These are phyloP conservation scores for Chrysosporium queenslandicum DNA, from an alignment of 2,329 filamentous ascomycete species.

Conservation along the genomic window DNA sequence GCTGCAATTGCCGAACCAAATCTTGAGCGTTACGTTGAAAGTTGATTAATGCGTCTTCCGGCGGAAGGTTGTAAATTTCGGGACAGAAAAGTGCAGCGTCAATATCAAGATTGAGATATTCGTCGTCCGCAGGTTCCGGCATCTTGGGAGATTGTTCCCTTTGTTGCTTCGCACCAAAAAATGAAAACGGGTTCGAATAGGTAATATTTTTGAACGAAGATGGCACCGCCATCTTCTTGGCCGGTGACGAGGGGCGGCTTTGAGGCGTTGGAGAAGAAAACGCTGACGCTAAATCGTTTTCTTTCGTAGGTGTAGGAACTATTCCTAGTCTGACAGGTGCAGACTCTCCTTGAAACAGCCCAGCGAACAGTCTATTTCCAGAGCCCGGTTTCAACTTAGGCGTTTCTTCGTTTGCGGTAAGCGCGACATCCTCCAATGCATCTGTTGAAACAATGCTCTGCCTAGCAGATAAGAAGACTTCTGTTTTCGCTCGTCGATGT, in stretches of 20 bases:
- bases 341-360: constrained; percentile 17
- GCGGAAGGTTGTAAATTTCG: constrained; percentile 40
- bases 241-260: constrained; percentile 15
- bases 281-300: background rate
- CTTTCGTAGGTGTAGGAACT: background rate
- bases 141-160: constrained; percentile 22
- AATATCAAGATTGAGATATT: constrained; percentile 47
- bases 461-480: background rate
- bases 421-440: constrained; percentile 13
- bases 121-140: constrained; percentile 40
- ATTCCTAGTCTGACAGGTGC: constrained; percentile 13
- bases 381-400: constrained; percentile 9
- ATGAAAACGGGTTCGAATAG: constrained; percentile 33
- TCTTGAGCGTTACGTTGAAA: constrained; percentile 48
- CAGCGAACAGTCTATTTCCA: constrained; percentile 11
- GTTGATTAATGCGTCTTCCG: constrained; percentile 47
- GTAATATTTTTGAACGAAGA: constrained; percentile 29
- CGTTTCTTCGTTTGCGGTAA: constrained; percentile 4
- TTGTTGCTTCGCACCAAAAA: constrained; percentile 34
- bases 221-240: constrained; percentile 24
- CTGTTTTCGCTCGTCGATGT: constrained; percentile 13
- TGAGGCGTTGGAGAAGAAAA: background rate
- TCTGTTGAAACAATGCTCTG: background rate
- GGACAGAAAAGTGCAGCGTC: constrained; percentile 45
- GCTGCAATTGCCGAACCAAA: constrained; percentile 47